Conservation (phyloP, 495 filamentous ascomycete genomes). For the Aspergillus affinis region DNA sequence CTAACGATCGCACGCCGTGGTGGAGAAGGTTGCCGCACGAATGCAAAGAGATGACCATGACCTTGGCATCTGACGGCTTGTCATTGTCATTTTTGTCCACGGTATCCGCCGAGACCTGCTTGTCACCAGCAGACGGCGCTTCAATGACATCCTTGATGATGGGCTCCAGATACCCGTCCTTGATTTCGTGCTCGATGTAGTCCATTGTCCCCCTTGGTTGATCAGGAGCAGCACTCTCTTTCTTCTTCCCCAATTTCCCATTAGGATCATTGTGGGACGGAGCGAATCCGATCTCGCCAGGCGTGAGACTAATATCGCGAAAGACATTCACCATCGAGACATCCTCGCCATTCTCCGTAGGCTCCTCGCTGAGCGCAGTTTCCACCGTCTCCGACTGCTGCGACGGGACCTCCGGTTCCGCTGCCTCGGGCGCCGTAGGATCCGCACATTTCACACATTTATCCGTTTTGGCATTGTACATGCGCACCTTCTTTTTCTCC, state of each 20-base stretch:
- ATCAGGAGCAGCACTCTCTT: conserved; percentile 8
- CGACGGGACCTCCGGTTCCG: conserved; percentile 27
- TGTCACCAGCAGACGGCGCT: conserved; percentile 10
- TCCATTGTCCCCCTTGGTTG: conserved; percentile 43
- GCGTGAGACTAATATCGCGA: conserved; percentile 37
- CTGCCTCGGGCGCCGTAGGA: conserved; percentile 25
- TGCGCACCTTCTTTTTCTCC: conserved; percentile 52
- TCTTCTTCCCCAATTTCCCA: conserved; percentile 33
- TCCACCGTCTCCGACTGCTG: conserved; percentile 5
- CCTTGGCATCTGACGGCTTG: conserved; percentile 34
- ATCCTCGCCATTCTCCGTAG: conserved; percentile 35
- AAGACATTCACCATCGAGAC: conserved; percentile 37
- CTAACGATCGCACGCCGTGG: conserved; percentile 82
- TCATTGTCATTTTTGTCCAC: conserved; percentile 15
- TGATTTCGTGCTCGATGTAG: conserved; percentile 56
- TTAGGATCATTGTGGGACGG: conserved; percentile 16
- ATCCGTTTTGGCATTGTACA: conserved; percentile 74
- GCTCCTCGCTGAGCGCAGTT: conserved; percentile 3
- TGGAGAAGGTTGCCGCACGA: conserved; percentile 97
- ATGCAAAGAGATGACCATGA: conserved; percentile 93
- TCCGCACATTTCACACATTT: conserved; percentile 41
- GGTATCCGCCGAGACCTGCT: conserved; percentile 9
- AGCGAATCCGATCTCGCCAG: conserved; percentile 29
- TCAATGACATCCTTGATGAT: conserved; percentile 69
- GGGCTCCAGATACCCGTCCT: conserved; percentile 71